phyloP scores from a whole-genome alignment of 768 basidiomycete species.

The Galerina sulciceps region DNA sequence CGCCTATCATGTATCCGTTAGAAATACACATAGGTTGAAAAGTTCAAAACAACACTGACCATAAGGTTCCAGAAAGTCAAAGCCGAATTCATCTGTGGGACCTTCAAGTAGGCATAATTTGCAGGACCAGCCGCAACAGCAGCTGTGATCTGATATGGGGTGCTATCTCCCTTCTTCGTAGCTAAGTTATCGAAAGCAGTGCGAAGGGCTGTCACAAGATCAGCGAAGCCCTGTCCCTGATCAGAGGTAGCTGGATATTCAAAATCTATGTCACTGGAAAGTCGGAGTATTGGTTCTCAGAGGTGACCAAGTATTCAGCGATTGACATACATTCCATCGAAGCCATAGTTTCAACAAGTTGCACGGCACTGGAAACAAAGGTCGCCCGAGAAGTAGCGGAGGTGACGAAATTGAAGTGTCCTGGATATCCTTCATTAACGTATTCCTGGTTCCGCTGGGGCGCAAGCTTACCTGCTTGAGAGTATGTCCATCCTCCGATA shows the following conservation, averaged over 20 bases:
- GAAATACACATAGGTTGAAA: neutral
- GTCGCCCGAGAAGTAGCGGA: conserved; percentile 49
- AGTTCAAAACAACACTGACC: conserved; percentile 40
- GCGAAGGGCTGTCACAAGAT: conserved; percentile 65
- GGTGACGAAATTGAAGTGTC: conserved; percentile 71
- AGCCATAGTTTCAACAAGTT: conserved; percentile 73
- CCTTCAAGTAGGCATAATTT: conserved; percentile 60
- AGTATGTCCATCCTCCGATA: conserved; percentile 72
- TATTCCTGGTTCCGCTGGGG: neutral
- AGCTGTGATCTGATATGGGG: conserved; percentile 62
- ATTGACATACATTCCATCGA: conserved; percentile 71
- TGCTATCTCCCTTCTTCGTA: conserved; percentile 59
- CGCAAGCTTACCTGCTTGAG: conserved; percentile 48
- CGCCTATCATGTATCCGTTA: conserved; percentile 40
- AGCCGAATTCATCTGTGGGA: conserved; percentile 67
- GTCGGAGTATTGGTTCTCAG: neutral
- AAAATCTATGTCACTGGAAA: conserved; percentile 69
- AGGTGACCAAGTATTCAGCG: neutral
- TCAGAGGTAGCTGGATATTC: conserved; percentile 68
- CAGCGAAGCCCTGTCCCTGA: conserved; percentile 70
- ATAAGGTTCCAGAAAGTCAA: conserved; percentile 84
- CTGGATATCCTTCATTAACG: conserved; percentile 26
- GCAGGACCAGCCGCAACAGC: conserved; percentile 67
- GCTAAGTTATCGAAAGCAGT: conserved; percentile 64
- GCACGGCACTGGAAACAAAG: conserved; percentile 66